A percentile compares a stretch with the other conserved stretches of the same genome.
These are phyloP conservation scores for Colletotrichum scovillei DNA, from an alignment of 2,329 filamentous ascomycete species.

Conservation along the genomic window DNA sequence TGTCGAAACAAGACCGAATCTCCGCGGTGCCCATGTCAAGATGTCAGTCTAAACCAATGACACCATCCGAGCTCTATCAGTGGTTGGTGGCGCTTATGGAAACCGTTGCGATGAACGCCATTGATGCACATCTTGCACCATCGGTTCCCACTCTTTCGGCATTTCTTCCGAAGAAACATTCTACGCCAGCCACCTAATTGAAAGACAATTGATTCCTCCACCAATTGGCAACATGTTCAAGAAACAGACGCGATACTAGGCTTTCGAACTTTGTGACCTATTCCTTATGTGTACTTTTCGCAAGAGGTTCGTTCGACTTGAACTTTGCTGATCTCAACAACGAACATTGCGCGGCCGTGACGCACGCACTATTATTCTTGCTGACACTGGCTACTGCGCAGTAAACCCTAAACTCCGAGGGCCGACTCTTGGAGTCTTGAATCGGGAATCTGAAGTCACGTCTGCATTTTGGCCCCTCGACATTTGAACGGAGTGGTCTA, in stretches of 20 bases:
- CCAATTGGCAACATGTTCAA: background rate
- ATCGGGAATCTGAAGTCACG: background rate
- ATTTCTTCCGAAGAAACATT: constrained; percentile 3
- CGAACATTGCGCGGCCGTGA: background rate
- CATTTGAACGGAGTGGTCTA: background rate
- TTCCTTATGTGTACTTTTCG: background rate
- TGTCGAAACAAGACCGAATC: constrained; percentile 8
- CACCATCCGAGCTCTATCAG: background rate
- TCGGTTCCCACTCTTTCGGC: constrained; percentile 18
- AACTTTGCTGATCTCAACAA: background rate
- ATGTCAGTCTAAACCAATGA: background rate
- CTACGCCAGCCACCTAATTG: background rate
- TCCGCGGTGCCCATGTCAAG: constrained; percentile 21
- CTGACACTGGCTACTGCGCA: background rate
- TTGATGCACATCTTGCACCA: constrained; percentile 24
- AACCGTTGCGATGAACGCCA: constrained; percentile 16
- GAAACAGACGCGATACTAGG: background rate
- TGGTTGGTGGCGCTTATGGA: constrained; percentile 28
- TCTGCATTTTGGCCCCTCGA: too few species aligned
- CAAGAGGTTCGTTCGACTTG: background rate
- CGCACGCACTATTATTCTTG: background rate
- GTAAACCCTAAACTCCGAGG: background rate
- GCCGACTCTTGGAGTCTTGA: background rate
- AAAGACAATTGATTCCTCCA: background rate
- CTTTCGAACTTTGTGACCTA: background rate